Percentiles rank a stretch among this genome's conserved stretches.
Evolutionary conservation across 108 stramenopile species (phyloP).

Genomic region (Nitzschia palea): DNA sequence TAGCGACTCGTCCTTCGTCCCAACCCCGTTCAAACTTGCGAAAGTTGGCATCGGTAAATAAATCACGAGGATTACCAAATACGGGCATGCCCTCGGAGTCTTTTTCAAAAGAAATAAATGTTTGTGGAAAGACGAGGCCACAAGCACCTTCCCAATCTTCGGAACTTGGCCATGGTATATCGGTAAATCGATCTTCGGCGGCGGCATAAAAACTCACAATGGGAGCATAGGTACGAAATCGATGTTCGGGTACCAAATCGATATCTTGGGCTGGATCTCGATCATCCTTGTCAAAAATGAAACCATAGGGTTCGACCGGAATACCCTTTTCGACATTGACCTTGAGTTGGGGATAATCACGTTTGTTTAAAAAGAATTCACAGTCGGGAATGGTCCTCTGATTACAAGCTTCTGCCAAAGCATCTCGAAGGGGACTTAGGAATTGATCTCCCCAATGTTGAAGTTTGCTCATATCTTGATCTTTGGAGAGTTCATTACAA

Average conservation of each 20-base stretch:
- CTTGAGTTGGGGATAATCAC: conserved; percentile 99
- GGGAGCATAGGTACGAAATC: conserved; percentile 91
- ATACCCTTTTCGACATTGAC: conserved; percentile 74
- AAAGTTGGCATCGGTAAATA: conserved; percentile 98
- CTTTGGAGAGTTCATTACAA: conserved; percentile 93
- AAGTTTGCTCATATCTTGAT: conserved; percentile 62
- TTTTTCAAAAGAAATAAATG: conserved; percentile 71
- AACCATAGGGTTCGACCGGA: conserved; percentile 99
- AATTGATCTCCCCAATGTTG: conserved; percentile 99
- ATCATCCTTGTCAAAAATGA: conserved; percentile 97
- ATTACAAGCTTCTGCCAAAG: conserved; percentile 92
- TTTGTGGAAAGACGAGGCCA: conserved; percentile 84
- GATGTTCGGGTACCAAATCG: conserved; percentile 76
- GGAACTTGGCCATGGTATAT: conserved; percentile 97
- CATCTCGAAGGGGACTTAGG: conserved; percentile 92
- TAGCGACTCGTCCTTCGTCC: conserved; percentile 90
- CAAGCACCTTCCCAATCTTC: conserved; percentile 99
- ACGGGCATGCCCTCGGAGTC: conserved; percentile 67
- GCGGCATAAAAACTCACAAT: conserved; percentile 96
- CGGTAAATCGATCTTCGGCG: conserved; percentile 86
- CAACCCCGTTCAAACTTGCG: conserved; percentile 93
- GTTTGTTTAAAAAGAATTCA: conserved; percentile 99
- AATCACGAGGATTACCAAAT: conserved; percentile 89
- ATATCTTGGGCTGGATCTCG: conserved; percentile 94
- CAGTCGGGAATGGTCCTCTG: conserved; percentile 92